These are phyloP conservation scores for Ganoderma multipileum DNA, from an alignment of 1,284 basidiomycete species.

Conservation along the genomic window DNA sequence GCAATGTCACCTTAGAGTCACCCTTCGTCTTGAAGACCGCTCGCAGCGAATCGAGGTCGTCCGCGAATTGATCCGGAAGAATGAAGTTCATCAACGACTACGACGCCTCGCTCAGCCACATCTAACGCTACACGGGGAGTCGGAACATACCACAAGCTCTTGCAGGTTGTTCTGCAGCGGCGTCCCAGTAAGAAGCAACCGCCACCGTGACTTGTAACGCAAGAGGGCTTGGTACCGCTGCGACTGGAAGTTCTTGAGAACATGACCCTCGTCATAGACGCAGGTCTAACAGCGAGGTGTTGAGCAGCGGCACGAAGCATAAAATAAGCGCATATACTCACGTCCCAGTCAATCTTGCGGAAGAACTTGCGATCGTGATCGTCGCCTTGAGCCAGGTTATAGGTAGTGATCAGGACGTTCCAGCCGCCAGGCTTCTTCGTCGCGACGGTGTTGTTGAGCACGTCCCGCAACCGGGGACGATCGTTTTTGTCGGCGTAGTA, in stretches of 20 bases:
- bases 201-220: constrained; percentile 88
- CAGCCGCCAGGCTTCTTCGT: constrained; percentile 64
- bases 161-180: constrained; percentile 93
- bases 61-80: constrained; percentile 88
- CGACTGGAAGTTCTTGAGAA: constrained; percentile 96
- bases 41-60: constrained; percentile 78
- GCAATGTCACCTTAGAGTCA: constrained; percentile 83
- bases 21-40: constrained; percentile 98
- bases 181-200: constrained; percentile 94
- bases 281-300: constrained; percentile 63
- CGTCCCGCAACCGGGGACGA: constrained; percentile 80
- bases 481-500: constrained; percentile 96
- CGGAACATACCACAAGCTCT: constrained; percentile 86
- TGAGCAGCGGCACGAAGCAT: neutral
- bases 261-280: constrained; percentile 95
- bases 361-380: constrained; percentile 93
- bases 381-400: constrained; percentile 91
- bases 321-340: constrained; percentile 46
- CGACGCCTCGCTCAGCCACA: constrained; percentile 16
- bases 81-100: constrained; percentile 99
- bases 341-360: constrained; percentile 91
- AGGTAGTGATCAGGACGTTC: constrained; percentile 96
- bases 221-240: constrained; percentile 93
- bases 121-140: neutral
- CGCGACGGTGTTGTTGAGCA: constrained; percentile 47